A percentile compares a stretch with the other conserved stretches of the same genome.
These are phyloP conservation scores for Apiotrichum montevideense DNA, from an alignment of 1,284 basidiomycete genomes.

Conservation along the genomic window DNA sequence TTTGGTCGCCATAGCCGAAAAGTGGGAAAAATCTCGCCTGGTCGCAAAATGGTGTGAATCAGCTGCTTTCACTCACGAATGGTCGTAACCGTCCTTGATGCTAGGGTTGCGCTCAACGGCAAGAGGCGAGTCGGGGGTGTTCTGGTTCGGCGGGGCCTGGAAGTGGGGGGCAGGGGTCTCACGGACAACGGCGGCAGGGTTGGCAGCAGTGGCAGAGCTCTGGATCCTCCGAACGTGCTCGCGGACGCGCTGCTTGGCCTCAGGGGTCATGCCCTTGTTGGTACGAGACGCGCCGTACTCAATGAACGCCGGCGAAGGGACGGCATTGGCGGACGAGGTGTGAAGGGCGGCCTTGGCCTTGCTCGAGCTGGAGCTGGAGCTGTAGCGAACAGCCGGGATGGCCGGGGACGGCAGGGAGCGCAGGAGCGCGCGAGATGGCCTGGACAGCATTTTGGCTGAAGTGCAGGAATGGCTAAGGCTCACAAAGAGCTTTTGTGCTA, in stretches of 20 bases:
- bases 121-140: constrained; percentile 27
- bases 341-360: constrained; percentile 14
- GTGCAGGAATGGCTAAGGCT: too few relatives aligned
- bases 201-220: constrained; percentile 56
- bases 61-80: constrained; percentile 30
- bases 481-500: too few relatives aligned
- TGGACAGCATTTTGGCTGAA: constrained; percentile 8
- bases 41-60: not conserved
- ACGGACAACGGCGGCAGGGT: constrained; percentile 55
- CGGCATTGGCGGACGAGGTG: constrained; percentile 28
- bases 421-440: constrained; percentile 13
- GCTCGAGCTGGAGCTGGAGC: not conserved
- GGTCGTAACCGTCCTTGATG: constrained; percentile 27
- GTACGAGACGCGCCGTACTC: constrained; percentile 15
- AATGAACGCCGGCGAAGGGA: constrained; percentile 11
- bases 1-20: too few relatives aligned
- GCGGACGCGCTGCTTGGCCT: constrained; percentile 56
- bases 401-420: constrained; percentile 10
- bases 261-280: constrained; percentile 38
- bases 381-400: constrained; percentile 22
- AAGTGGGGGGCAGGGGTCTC: constrained; percentile 44
- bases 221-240: constrained; percentile 63
- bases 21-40: too few relatives aligned
- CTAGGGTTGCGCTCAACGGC: constrained; percentile 13
- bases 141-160: constrained; percentile 36